These are phyloP conservation scores for Acorus gramineus DNA, from an alignment of 106 monocot species.

Conservation along the genomic window DNA sequence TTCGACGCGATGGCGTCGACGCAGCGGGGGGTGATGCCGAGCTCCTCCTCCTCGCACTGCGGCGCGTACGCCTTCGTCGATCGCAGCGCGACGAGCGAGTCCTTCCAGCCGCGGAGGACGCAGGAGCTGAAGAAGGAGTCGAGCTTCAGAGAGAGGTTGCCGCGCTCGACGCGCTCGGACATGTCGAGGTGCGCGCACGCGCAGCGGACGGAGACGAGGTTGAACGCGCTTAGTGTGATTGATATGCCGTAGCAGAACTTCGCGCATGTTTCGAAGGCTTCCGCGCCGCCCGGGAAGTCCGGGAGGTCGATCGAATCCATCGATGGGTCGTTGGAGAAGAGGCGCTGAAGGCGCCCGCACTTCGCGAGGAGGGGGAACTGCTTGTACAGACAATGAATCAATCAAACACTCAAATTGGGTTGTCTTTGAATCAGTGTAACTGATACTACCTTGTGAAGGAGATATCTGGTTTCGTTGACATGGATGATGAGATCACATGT, in stretches of 20 bases:
- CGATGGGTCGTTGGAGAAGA: constrained; percentile 20
- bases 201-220: constrained; percentile 52
- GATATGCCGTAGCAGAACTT: constrained; percentile 85
- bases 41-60: constrained; percentile 39
- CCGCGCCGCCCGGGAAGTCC: constrained; percentile 63
- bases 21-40: constrained; percentile 51
- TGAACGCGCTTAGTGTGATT: constrained; percentile 60
- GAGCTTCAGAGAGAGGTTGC: constrained; percentile 63
- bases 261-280: constrained; percentile 72
- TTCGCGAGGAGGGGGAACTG: constrained; percentile 90
- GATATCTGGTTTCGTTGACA: constrained; percentile 42
- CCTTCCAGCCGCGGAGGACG: constrained; percentile 80
- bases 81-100: constrained; percentile 47
- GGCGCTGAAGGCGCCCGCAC: constrained; percentile 42
- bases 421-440: background rate
- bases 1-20: constrained; percentile 38
- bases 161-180: constrained; percentile 48
- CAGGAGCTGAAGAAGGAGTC: constrained; percentile 70
- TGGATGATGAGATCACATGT: constrained; percentile 62
- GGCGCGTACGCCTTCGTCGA: constrained; percentile 25
- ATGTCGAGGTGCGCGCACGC: constrained; percentile 69
- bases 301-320: constrained; percentile 29
- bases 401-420: background rate
- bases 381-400: background rate
- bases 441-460: constrained; percentile 66